Conservation (phyloP, 805 yeast species). For the Peterozyma toletana region DNA sequence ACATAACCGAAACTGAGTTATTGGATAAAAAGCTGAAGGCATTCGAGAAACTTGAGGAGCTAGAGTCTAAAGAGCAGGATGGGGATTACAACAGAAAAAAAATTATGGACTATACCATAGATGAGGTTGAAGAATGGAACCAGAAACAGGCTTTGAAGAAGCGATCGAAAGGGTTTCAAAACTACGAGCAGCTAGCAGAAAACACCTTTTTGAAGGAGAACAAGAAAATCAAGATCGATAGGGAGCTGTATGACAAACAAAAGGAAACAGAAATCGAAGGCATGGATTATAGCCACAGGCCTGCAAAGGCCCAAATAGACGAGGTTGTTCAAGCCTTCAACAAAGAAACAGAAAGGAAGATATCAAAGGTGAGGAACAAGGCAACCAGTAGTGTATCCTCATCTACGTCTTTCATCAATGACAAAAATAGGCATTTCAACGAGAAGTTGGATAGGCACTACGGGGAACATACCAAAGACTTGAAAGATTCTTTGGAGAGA, state of each 20-base stretch:
- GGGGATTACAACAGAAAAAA: conserved; percentile 31
- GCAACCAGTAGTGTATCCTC: conserved; percentile 25
- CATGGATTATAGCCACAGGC: conserved; percentile 23
- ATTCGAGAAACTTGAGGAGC: conserved; percentile 18
- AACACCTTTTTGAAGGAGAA: conserved; percentile 51
- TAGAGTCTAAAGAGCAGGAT: conserved; percentile 2
- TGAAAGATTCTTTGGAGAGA: conserved; percentile 16
- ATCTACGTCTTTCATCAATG: conserved; percentile 48
- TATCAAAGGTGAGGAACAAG: conserved; percentile 28
- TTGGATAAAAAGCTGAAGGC: conserved; percentile 21
- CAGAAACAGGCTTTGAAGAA: conserved; percentile 20
- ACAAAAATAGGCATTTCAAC: conserved; percentile 69
- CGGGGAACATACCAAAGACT: conserved; percentile 22
- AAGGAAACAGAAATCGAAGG: conserved; percentile 19
- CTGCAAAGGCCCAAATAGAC: conserved; percentile 26
- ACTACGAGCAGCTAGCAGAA: conserved; percentile 51
- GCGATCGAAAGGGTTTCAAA: conserved; percentile 32
- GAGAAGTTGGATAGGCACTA: conserved; percentile 57
- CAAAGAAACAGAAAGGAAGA: conserved; percentile 28
- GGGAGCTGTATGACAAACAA: conserved; percentile 34
- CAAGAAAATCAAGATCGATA: conserved; percentile 25
- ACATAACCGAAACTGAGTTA: too few species aligned
- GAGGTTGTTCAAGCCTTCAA: conserved; percentile 24
- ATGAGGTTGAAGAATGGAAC: conserved; percentile 62
- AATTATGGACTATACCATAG: conserved; percentile 52